Conservation (phyloP, 2,329 filamentous ascomycete species). For the Ophiostoma piceae region DNA sequence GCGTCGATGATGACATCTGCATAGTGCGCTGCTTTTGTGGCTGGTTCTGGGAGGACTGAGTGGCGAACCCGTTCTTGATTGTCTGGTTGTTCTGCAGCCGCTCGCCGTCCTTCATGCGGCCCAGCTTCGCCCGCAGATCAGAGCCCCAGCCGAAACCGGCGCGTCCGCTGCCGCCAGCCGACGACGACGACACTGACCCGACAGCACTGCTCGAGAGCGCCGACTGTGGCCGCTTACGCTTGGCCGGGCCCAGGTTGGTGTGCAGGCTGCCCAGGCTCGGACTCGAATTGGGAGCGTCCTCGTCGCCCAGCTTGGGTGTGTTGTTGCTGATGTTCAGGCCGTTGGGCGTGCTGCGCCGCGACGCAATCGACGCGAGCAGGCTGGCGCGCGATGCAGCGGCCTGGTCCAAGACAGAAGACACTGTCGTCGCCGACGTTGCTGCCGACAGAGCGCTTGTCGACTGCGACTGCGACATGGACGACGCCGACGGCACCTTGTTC, state of each 20-base stretch:
- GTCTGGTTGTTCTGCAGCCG: conserved; percentile 30
- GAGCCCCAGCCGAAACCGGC: conserved; percentile 53
- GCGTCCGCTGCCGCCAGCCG: conserved; percentile 27
- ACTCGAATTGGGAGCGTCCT: conserved; percentile 30
- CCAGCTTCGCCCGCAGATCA: conserved; percentile 50
- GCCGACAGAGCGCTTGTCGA: conserved; percentile 16
- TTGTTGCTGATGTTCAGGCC: conserved; percentile 27
- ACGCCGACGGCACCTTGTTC: background rate
- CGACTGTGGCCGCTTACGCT: conserved; percentile 55
- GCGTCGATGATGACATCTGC: background rate
- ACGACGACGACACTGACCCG: conserved; percentile 6
- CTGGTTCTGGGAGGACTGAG: background rate
- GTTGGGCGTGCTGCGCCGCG: conserved; percentile 14
- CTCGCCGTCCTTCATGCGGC: conserved; percentile 56
- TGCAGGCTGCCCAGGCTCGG: conserved; percentile 36
- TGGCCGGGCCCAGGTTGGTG: conserved; percentile 49
- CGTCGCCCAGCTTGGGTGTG: conserved; percentile 37
- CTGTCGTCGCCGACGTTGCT: conserved; percentile 15
- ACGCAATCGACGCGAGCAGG: conserved; percentile 24
- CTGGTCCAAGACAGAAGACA: conserved; percentile 26
- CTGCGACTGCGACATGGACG: conserved; percentile 17
- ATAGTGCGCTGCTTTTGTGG: background rate
- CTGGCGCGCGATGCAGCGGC: conserved; percentile 24
- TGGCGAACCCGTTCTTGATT: conserved; percentile 16
- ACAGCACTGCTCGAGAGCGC: conserved; percentile 33